phyloP scores from a whole-genome alignment of 1,284 basidiomycete species.

The Ustilago esculenta region DNA sequence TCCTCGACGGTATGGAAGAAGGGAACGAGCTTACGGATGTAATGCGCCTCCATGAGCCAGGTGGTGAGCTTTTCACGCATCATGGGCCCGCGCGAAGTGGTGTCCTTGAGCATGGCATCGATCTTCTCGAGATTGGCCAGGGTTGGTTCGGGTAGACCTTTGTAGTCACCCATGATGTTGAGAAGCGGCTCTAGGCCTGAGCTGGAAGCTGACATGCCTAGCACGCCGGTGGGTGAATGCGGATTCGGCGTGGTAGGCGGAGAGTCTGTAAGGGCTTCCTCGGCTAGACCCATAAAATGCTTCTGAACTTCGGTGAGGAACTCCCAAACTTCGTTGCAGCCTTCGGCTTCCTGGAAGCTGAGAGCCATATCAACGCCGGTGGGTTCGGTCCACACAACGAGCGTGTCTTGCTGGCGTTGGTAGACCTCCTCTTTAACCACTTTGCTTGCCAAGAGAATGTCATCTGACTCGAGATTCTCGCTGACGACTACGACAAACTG shows the following conservation, averaged over 20 bases:
- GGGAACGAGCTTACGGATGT: constrained; percentile 84
- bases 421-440: constrained; percentile 66
- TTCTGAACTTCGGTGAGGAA: constrained; percentile 95
- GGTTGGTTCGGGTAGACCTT: constrained; percentile 65
- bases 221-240: constrained; percentile 37
- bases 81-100: constrained; percentile 69
- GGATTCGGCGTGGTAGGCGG: constrained; percentile 46
- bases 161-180: constrained; percentile 42
- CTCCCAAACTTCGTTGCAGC: constrained; percentile 95
- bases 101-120: constrained; percentile 61
- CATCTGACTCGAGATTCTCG: constrained; percentile 61
- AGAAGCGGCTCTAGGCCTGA: constrained; percentile 43
- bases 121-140: constrained; percentile 65
- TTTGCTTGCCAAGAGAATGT: constrained; percentile 58
- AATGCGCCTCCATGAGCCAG: constrained; percentile 74
- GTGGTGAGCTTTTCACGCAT: constrained; percentile 79
- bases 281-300: constrained; percentile 71
- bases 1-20: constrained; percentile 90
- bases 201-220: constrained; percentile 46
- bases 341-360: constrained; percentile 95
- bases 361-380: constrained; percentile 93
- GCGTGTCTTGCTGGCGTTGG: constrained; percentile 75
- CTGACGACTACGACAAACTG: constrained; percentile 63
- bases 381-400: constrained; percentile 98
- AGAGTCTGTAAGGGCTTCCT: constrained; percentile 51